phyloP scores from a whole-genome alignment of 257 asterid species.

The Jaltomata sinuosa region DNA sequence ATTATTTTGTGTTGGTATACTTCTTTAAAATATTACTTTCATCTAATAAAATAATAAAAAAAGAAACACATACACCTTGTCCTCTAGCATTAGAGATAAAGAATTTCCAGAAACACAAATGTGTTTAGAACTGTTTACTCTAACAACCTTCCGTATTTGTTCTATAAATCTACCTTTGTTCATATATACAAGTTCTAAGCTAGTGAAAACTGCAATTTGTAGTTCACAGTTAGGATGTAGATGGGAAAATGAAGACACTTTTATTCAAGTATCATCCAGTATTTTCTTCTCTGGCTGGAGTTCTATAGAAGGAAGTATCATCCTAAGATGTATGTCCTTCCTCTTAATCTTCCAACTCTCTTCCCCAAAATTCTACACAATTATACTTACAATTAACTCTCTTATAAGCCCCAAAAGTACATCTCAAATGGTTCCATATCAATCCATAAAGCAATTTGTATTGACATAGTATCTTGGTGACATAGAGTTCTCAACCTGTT shows the following conservation, averaged over 20 bases:
- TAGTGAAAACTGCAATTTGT: not conserved
- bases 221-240: not conserved
- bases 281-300: not conserved
- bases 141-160: not conserved
- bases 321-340: not conserved
- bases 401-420: not conserved
- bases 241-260: not conserved
- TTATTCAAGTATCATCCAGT: not conserved
- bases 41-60: not conserved
- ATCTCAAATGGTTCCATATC: not conserved
- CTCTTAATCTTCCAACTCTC: not conserved
- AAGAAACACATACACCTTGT: not conserved
- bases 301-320: not conserved
- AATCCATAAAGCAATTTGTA: not conserved
- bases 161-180: not conserved
- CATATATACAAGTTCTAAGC: not conserved
- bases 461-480: not conserved
- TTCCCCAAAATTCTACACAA: not conserved
- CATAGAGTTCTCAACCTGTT: not conserved
- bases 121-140: not conserved
- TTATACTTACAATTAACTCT: not conserved
- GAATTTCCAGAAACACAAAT: not conserved
- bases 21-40: too few relatives aligned
- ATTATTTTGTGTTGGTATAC: not conserved
- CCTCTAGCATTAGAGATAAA: not conserved